Evolutionary conservation across 495 filamentous ascomycete genomes (phyloP).

Genomic region (Geoglossum glabrum): DNA sequence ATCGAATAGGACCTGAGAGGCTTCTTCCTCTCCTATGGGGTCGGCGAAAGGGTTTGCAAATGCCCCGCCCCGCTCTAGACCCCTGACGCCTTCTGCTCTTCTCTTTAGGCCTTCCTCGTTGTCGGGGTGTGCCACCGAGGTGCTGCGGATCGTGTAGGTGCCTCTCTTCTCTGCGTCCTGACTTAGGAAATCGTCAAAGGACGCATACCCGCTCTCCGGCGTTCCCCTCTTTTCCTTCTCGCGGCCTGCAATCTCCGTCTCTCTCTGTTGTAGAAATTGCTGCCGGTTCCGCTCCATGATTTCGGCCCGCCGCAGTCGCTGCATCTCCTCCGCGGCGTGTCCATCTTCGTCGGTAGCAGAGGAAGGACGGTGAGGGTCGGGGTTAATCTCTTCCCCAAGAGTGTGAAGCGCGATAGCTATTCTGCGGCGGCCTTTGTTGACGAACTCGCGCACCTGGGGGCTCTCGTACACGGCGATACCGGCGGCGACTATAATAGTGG

Average conservation of each 20-base stretch:
- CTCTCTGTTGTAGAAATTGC: conserved; percentile 20
- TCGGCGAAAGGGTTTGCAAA: conserved; percentile 40
- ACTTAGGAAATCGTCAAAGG: conserved; percentile 34
- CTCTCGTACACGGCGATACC: conserved; percentile 74
- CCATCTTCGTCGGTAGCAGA: conserved; percentile 35
- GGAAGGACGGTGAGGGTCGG: conserved; percentile 16
- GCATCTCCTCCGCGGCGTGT: conserved; percentile 48
- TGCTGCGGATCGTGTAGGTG: conserved; percentile 28
- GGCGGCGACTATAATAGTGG: conserved; percentile 57
- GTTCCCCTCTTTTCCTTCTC: conserved; percentile 5
- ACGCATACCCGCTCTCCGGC: conserved; percentile 15
- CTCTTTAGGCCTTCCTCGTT: conserved; percentile 27
- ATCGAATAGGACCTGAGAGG: conserved; percentile 2
- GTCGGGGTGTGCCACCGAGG: conserved; percentile 21
- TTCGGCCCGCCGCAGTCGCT: conserved; percentile 50
- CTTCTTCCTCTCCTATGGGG: conserved; percentile 3
- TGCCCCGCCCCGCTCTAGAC: conserved; percentile 27
- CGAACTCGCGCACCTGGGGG: conserved; percentile 57
- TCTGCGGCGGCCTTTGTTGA: conserved; percentile 55
- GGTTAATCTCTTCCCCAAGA: conserved; percentile 56
- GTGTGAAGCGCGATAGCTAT: conserved; percentile 59
- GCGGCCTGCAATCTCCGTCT: conserved; percentile 14
- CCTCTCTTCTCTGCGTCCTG: conserved; percentile 25
- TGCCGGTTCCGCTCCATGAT: conserved; percentile 42
- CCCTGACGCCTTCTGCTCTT: conserved; percentile 24